Base-by-base conservation (phyloP, 2,329 filamentous ascomycete species). In the Leptographium galeiforme region DNA sequence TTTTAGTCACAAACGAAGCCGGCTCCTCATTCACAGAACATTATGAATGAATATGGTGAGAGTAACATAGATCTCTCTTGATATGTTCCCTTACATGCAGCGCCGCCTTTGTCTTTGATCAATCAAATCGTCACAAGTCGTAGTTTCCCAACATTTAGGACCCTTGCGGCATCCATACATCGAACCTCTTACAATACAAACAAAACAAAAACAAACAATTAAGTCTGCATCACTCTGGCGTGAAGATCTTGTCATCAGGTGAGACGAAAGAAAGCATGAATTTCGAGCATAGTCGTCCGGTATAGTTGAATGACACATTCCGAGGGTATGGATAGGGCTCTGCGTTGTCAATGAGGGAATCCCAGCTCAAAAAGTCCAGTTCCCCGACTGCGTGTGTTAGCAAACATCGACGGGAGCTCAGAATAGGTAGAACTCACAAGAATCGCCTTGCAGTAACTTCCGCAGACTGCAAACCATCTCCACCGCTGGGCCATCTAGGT, bases 191-290 rank as follows among this genome's bases (percentile, higher is more conserved):
- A 39, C 36, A n/a, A 8, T 30, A 19, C 43, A 8, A 36, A 36
- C 34, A 36, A 36, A 36, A 18, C 18, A 19, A 43, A 32, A 32
- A 19, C 14, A 33, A 5, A 30, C 8, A 19, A 8, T 34, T 36
- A 10, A 8, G 8, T 3, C 3, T 2, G 19, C 4, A 25, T 40
- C 46, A 56, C 6, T 12, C 52, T 6, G 51, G 50, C 11, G 54
- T 55, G 18, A 54, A 53, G 7, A 60, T 58, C 39, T 54, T 56
- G 12, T 18, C 14, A 19, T 53, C 50, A 25, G 2, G 25, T n/a
- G 48, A 41, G 36, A 49, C 25, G 59, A 81, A 81, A 0, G 76
- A 79, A 25, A 79, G 64, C 53, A 81, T 59, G 60, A 81, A 80
- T 61, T 73, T 73, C 51, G 76, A 68, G 52, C 76, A 65, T 48